phyloP scores from a whole-genome alignment of 75 land plant species.

The Sequoia sempervirens region DNA sequence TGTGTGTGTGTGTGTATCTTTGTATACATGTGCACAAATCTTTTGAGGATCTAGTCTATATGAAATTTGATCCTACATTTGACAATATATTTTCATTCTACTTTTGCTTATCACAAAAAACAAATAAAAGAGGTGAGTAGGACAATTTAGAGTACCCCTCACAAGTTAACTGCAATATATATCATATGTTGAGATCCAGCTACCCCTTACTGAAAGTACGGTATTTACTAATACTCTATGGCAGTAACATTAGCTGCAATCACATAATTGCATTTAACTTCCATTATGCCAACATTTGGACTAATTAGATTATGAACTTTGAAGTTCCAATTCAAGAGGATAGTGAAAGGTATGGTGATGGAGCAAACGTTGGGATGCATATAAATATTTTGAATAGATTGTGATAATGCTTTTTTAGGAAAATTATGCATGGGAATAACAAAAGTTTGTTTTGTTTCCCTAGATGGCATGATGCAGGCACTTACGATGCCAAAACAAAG shows the following conservation, averaged over 20 bases:
- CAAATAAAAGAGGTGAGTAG: neutral
- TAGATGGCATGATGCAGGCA: slow-evolving; percentile 99
- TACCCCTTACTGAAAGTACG: neutral
- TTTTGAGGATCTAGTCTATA: neutral
- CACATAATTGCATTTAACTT: neutral
- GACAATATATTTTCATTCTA: neutral
- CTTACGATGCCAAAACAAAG: slow-evolving; percentile 73
- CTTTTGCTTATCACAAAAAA: neutral
- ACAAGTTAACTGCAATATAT: neutral
- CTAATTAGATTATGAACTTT: neutral
- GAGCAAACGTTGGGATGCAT: neutral
- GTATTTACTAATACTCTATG: neutral
- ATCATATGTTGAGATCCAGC: neutral
- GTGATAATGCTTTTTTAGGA: neutral
- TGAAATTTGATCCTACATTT: neutral
- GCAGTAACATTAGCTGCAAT: neutral
- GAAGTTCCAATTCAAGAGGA: slow-evolving; percentile 1
- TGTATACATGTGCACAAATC: too few relatives aligned
- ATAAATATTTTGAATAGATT: neutral
- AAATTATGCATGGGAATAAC: neutral
- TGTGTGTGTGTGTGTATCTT: too few relatives aligned
- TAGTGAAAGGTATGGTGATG: neutral
- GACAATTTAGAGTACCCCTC: neutral
- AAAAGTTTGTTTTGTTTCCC: neutral
- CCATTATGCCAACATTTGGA: neutral